Conservation (phyloP, 1,284 basidiomycete genomes). For the Rhodotorula sp. region DNA sequence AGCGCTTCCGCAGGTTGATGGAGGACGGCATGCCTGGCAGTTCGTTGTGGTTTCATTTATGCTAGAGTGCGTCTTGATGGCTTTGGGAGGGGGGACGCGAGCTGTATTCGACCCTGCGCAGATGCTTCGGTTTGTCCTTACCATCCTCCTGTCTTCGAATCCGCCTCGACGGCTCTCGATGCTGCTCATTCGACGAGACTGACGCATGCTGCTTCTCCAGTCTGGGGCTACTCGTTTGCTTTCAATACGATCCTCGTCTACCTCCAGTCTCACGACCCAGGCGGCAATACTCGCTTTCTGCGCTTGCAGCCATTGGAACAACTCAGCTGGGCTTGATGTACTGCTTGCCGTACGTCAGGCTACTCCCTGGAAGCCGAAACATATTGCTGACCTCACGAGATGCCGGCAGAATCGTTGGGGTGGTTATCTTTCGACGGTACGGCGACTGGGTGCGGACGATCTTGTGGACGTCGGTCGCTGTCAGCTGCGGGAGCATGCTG, state of each 20-base stretch:
- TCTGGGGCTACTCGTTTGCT: conserved; percentile 18
- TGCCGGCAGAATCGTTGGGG: too few relatives aligned
- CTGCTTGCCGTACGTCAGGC: conserved; percentile 11
- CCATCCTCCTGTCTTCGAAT: too few relatives aligned
- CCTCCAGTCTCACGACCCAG: conserved; percentile 20
- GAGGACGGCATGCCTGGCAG: conserved; percentile 46
- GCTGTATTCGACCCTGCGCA: too few relatives aligned
- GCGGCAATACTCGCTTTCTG: conserved; percentile 5
- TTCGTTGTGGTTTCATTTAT: conserved; percentile 46
- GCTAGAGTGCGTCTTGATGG: conserved; percentile 13
- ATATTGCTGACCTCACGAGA: too few relatives aligned
- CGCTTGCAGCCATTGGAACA: conserved; percentile 21
- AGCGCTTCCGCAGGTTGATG: conserved; percentile 47
- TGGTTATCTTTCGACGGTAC: conserved; percentile 28
- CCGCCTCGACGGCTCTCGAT: too few relatives aligned
- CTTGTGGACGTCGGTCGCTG: conserved; percentile 7
- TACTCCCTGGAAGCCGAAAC: too few relatives aligned
- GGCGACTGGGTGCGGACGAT: conserved; percentile 22
- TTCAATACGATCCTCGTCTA: conserved; percentile 26
- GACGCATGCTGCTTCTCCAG: too few relatives aligned
- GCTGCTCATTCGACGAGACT: too few relatives aligned
- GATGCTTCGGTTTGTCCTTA: too few relatives aligned
- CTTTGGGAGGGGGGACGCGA: too few relatives aligned
- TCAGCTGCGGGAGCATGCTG: conserved; percentile 21
- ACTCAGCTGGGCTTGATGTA: conserved; percentile 26